Percentiles rank a stretch among this genome's conserved stretches.
Conservation (phyloP, 1,139 yeast species). For the Nematodospora anomalae region DNA sequence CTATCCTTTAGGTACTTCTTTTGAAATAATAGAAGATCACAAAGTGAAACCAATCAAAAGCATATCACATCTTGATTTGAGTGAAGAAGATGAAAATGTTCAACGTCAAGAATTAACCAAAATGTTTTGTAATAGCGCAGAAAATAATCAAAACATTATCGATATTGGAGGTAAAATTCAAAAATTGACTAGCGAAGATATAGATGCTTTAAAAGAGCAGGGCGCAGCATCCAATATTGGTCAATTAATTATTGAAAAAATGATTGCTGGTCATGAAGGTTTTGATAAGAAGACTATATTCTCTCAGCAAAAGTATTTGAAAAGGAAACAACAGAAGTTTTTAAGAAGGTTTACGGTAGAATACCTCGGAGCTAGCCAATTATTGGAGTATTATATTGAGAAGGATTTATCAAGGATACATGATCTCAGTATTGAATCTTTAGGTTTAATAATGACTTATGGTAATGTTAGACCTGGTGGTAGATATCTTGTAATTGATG, state of each 20-base stretch:
- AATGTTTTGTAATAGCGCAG: slow-evolving; percentile 48
- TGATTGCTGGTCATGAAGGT: slow-evolving; percentile 80
- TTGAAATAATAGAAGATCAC: slow-evolving; percentile 70
- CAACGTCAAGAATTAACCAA: slow-evolving; percentile 40
- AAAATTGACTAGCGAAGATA: slow-evolving; percentile 68
- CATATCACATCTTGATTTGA: slow-evolving; percentile 30
- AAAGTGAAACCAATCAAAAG: slow-evolving; percentile 51
- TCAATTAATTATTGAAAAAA: slow-evolving; percentile 77
- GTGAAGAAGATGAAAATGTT: slow-evolving; percentile 23
- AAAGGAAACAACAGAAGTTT: slow-evolving; percentile 89
- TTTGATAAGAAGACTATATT: slow-evolving; percentile 86
- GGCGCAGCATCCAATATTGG: slow-evolving; percentile 67
- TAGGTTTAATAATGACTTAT: slow-evolving; percentile 72
- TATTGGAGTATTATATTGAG: slow-evolving; percentile 71
- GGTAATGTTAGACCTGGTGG: slow-evolving; percentile 91
- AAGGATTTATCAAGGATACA: slow-evolving; percentile 71
- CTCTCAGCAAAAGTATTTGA: slow-evolving; percentile 88
- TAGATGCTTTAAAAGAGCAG: slow-evolving; percentile 72
- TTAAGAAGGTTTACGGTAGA: slow-evolving; percentile 82
- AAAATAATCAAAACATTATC: slow-evolving; percentile 67
- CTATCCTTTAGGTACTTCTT: slow-evolving; percentile 82
- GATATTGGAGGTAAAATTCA: slow-evolving; percentile 80
- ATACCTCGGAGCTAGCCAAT: slow-evolving; percentile 71
- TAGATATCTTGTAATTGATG: slow-evolving; percentile 82
- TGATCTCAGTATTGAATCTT: slow-evolving; percentile 80